These are phyloP conservation scores for Solanum corneliomulleri DNA, from an alignment of 257 asterid genomes.

Conservation along the genomic window DNA sequence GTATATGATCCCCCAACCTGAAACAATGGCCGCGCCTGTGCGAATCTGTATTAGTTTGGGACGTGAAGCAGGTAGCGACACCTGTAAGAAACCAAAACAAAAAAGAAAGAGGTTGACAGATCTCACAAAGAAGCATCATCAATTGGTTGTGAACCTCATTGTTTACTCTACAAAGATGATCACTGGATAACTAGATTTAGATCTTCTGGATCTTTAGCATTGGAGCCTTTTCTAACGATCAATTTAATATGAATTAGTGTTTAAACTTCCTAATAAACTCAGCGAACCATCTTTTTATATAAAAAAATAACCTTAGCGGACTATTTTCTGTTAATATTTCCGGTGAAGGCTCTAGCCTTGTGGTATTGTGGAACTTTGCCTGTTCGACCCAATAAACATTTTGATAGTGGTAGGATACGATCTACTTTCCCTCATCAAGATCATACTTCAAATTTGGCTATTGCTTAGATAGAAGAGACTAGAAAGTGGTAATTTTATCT, in stretches of 20 bases:
- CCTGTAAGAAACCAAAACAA: neutral
- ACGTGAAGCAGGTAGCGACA: neutral
- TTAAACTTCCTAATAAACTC: neutral
- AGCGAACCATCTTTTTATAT: neutral
- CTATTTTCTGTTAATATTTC: neutral
- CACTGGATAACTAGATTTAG: neutral
- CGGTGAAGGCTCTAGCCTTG: neutral
- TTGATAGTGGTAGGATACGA: neutral
- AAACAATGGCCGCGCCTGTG: neutral
- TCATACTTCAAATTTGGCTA: neutral
- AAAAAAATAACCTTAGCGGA: neutral
- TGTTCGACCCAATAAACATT: neutral
- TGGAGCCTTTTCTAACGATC: neutral
- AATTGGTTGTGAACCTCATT: neutral
- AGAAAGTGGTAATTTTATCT: neutral
- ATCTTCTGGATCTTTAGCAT: neutral
- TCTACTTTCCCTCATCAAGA: neutral
- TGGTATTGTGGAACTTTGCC: neutral
- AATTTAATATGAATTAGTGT: neutral
- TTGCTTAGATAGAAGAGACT: neutral
- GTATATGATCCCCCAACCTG: neutral
- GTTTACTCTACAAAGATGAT: neutral
- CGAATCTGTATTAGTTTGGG: neutral
- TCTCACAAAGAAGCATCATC: neutral
- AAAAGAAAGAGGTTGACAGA: neutral